Percentiles rank a stretch among this genome's conserved stretches.
phyloP scores from a whole-genome alignment of 1,284 basidiomycete species.

The Leccinum huronense region DNA sequence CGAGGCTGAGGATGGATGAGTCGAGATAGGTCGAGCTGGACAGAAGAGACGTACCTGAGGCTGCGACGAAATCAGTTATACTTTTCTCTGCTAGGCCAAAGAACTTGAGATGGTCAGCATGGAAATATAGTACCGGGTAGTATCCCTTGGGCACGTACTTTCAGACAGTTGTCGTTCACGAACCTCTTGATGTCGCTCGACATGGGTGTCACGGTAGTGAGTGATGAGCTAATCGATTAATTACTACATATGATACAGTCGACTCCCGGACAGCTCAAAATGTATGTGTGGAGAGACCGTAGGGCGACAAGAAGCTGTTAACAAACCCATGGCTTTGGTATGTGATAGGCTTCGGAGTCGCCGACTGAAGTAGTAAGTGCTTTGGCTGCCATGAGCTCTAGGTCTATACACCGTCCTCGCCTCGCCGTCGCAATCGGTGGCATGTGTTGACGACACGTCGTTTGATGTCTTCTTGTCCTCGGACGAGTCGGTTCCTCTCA shows the following conservation, averaged over 20 bases:
- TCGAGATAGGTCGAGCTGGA: too few species aligned
- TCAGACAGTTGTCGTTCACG: conserved; percentile 83
- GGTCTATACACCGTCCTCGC: too few species aligned
- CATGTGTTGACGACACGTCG: too few species aligned
- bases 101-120: conserved; percentile 46
- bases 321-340: too few species aligned
- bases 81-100: conserved; percentile 81
- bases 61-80: conserved; percentile 83
- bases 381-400: too few species aligned
- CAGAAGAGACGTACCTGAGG: conserved; percentile 59
- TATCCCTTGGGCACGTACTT: conserved; percentile 48
- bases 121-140: not conserved
- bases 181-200: conserved; percentile 67
- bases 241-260: too few species aligned
- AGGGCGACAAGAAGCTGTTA: too few species aligned
- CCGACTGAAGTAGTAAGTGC: too few species aligned
- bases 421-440: too few species aligned
- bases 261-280: too few species aligned
- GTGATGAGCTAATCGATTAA: conserved; percentile 13
- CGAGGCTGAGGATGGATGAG: conserved; percentile 52
- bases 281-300: too few species aligned
- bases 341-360: too few species aligned
- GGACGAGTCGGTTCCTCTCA: not conserved
- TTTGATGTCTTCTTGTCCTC: not conserved
- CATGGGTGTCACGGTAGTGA: conserved; percentile 18